These are phyloP conservation scores for Pythium dissimile DNA, from an alignment of 352 stramenopile genomes.

Conservation along the genomic window DNA sequence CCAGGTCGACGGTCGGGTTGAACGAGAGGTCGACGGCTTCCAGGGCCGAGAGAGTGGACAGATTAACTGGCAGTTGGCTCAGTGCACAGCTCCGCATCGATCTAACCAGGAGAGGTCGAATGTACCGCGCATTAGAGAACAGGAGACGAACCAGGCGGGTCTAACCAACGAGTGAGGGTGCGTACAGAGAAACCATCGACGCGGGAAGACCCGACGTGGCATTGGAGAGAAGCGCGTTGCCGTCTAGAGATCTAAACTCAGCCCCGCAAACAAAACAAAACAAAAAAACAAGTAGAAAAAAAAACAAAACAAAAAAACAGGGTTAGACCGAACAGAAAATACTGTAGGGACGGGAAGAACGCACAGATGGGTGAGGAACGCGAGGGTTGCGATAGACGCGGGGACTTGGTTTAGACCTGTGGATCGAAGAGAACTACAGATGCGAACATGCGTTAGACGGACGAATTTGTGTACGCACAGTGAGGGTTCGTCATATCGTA, in stretches of 20 bases:
- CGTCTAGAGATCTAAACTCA: constrained; percentile 10
- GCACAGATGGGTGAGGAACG: neutral
- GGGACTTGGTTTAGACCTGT: neutral
- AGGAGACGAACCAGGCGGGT: no score
- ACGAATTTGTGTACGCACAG: no score
- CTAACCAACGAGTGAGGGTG: neutral
- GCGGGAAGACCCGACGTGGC: neutral
- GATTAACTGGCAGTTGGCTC: neutral
- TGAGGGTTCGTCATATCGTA: no score
- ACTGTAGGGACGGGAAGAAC: neutral
- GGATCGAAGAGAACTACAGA: neutral
- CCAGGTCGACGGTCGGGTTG: constrained; percentile 4
- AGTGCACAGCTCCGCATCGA: constrained; percentile 13
- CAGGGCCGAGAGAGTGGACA: neutral
- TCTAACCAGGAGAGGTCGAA: constrained; percentile 1
- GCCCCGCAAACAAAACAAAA: no score
- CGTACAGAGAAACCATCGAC: constrained; percentile 7
- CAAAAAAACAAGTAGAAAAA: no score
- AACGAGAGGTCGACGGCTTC: constrained; percentile 9
- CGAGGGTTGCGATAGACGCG: neutral
- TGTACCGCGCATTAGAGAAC: no score
- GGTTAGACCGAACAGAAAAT: no score
- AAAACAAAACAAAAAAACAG: no score
- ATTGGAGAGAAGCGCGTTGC: neutral
- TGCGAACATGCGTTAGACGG: neutral